Conservation (phyloP, 2,329 filamentous ascomycete genomes). For the Hypoxylon sp. region DNA sequence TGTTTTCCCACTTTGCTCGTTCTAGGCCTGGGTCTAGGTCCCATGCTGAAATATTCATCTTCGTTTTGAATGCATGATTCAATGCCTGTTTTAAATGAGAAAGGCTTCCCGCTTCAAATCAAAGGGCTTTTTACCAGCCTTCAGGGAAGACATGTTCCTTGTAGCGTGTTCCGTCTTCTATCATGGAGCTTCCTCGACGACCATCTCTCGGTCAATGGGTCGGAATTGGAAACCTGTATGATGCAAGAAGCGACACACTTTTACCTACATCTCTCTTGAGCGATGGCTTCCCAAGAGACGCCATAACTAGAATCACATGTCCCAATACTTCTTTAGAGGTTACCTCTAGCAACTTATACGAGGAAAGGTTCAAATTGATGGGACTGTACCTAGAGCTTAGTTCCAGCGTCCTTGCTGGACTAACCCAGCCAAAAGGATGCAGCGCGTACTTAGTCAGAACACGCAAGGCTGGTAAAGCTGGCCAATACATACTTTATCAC, state of each 20-base stretch:
- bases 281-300: neutral
- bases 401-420: neutral
- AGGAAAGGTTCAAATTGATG: conserved; percentile 1
- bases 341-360: neutral
- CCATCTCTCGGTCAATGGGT: conserved; percentile 1
- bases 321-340: neutral
- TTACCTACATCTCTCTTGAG: neutral
- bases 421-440: conserved; percentile 1
- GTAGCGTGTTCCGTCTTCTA: neutral
- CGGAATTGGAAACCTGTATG: neutral
- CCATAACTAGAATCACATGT: neutral
- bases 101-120: neutral
- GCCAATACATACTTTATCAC: neutral
- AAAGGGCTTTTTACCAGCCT: neutral
- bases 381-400: neutral
- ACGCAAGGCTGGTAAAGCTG: neutral
- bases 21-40: neutral
- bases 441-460: neutral
- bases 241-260: neutral
- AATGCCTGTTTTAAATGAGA: neutral
- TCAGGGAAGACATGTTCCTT: neutral
- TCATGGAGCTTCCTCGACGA: neutral
- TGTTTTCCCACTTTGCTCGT: neutral
- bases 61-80: neutral
- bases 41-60: no score